These are phyloP conservation scores for Globisporangium megalacanthum DNA, from an alignment of 352 stramenopile species.

Conservation along the genomic window DNA sequence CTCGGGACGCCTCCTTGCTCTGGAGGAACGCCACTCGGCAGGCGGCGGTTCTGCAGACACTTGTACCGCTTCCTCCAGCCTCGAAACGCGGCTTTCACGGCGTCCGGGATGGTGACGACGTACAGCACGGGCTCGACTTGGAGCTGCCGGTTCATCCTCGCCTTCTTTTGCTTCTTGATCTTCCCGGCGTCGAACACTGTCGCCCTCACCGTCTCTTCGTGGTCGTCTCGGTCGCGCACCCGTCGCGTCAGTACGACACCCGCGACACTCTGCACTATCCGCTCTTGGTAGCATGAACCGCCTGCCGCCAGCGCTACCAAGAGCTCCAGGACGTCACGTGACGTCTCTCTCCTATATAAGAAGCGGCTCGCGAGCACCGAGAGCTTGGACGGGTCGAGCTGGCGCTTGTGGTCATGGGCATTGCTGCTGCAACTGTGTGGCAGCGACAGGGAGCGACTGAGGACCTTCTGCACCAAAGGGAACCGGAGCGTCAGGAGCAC, in stretches of 20 bases:
- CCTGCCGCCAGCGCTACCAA: constrained; percentile 28
- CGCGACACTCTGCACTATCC: constrained; percentile 29
- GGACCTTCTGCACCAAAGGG: constrained; percentile 17
- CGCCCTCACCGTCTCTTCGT: neutral
- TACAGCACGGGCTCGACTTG: constrained; percentile 13
- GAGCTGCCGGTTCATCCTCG: neutral
- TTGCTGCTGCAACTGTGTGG: too few relatives aligned
- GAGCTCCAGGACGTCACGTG: constrained; percentile 17
- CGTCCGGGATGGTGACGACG: constrained; percentile 26
- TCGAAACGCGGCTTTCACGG: constrained; percentile 28
- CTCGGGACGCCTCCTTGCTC: constrained; percentile 29
- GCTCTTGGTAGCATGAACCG: constrained; percentile 32
- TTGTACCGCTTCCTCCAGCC: constrained; percentile 36
- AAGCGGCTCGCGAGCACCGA: constrained; percentile 17
- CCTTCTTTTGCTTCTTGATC: constrained; percentile 12
- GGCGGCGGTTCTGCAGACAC: constrained; percentile 22
- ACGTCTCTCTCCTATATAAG: constrained; percentile 31
- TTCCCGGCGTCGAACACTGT: constrained; percentile 13
- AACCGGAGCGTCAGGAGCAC: constrained; percentile 23
- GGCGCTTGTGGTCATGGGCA: neutral
- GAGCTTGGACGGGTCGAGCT: constrained; percentile 7
- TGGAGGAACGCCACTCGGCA: constrained; percentile 36
- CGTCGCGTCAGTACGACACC: constrained; percentile 17
- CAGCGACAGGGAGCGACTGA: constrained; percentile 19
- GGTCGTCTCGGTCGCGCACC: neutral